Evolutionary conservation across 1,284 basidiomycete genomes (phyloP), one percentile per base, ranked within the genome.

Genomic region (Leccinum subrobustum): DNA sequence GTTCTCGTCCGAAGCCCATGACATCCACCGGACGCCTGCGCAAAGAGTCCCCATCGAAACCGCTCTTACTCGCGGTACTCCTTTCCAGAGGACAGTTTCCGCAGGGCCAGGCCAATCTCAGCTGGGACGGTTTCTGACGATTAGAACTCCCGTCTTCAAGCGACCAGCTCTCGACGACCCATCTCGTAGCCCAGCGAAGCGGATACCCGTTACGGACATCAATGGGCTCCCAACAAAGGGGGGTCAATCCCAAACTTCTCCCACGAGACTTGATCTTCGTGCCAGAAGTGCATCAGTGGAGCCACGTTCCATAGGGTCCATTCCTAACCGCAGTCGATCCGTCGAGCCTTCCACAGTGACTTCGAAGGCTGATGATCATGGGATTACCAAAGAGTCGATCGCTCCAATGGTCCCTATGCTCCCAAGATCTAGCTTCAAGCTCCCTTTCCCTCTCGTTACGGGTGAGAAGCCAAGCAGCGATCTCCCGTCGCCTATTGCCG

Each of bases 31-130:
- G 44, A 85, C 86, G 3, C 87, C 87, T 47, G 86, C 87, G 4
- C 81, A 83, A 53, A 80, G 87, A 61, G 79, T 89, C 53, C 81
- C 81, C 8, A 79, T 88, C 5, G 73, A 79, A 33, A 74, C 83
- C 62, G 81, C 81, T 2, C 71, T 84, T 62, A 72, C 75, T 9
- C 77, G 79, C 47, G 83, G 83, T 5, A 79, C 78, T 57, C 68
- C 81, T 25, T 85, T 81, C 1, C 75, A 79, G 63, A 85, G 81
- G 65, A 71, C 73, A 11, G 66, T 69, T 56, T 52, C 64, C 66
- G 44, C 56, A 29, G 59, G 53, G 23, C 27, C 57, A 25, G 66
- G 61, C 1, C 60, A 58, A 18, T 58, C 56, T 55, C 61, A 60
- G 6, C 23, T 52, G 12, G 62, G 64, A n/a, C 64, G 57, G 27